Evolutionary conservation across 805 yeast species (phyloP), one percentile per base, ranked within the genome.

Genomic region (Naumovozyma dairenensis): DNA sequence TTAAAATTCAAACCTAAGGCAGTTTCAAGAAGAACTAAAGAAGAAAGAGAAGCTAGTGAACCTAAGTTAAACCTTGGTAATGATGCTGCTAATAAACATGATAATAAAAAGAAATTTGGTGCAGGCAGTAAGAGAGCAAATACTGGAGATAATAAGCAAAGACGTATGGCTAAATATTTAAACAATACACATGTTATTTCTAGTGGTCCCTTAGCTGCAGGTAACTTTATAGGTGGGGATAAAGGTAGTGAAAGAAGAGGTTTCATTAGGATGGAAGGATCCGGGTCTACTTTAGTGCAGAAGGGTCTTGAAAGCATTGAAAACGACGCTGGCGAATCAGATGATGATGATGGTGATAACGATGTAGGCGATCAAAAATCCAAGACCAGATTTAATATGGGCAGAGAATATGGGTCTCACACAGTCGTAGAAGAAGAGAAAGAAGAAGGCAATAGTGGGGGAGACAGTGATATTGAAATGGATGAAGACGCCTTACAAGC

Each of bases 1-100:
- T 60, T 80, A 39, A 79, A 80, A 56, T 87, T 87, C 60, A 76
- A 77, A 56, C 96, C 96, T 2, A 87, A 87, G 56, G 78, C 69
- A 2, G 94, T 87, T 28, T 86, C 86, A 0, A 67, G 96, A 58
- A 75, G 84, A 53, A 63, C 85, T 8, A 79, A 83, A 45, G 87
- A 82, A 45, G 95, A 85, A 46, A 66, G 95, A 54, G 94, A 76
- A 16, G 76, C 81, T 18, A 71, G 73, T 35, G 87, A 86, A 0
- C 85, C 86, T 4, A 69, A 65, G 43, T 60, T 67, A 38, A 62
- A 48, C 46, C 36, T 40, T 39, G 47, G 45, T 42, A 49, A 42
- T 28, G 28, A 32, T 32, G 39, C 35, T n/a, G 35, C 32, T 21
- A 26, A 34, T 6, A 25, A 25, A 16, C 39, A 34, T 4, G 34